Evolutionary conservation across 2,329 filamentous ascomycete genomes (phyloP), one percentile per base, ranked within the genome.

Genomic region (Pestalotiopsis sp.): DNA sequence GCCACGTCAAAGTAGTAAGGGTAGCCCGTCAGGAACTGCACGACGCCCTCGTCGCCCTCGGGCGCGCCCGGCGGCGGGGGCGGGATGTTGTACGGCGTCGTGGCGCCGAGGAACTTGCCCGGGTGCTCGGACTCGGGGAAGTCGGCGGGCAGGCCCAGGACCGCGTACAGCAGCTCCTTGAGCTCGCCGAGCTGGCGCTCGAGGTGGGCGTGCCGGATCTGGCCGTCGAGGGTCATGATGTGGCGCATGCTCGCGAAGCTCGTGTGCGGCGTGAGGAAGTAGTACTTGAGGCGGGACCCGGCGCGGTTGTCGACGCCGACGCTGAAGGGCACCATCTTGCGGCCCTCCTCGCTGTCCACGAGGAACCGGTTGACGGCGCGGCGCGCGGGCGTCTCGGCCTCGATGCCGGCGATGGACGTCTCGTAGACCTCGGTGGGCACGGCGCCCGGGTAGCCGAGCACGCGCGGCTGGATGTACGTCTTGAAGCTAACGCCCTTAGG

Each of bases 1-100:
- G 68, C 66, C 40, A 71, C 65, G 40, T 71, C 67, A 49, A 71
- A 69, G 65, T 63, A 71, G 68, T 71, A 71, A 17, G 45, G 40
- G 61, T 66, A 71, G 20, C 66, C 68, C 0, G 20, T n/a, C 23
- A 27, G 27, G 20, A 36, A n/a, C 23, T 27, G 20, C 11, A 36
- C 59, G 9, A 61, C 11, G 59, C 31, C 25, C 45, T 52, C 45
- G 45, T 38, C 59, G n/a, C 66, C 52, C 23, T 69, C 69, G 58
- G 69, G 61, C 49, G 65, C 68, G 38, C 56, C 65, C 0, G 49
- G 60, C 1, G 70, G 67, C 9, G 68, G 40, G 17, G 61, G 57
- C 2, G 62, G 40, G 38, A 71, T 65, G 41, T 64, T 57, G 38
- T 66, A 49, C 56, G 70, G 61, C 11, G 36, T 45, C 61, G 14